Evolutionary conservation across 352 stramenopile genomes (phyloP), one percentile per base, ranked within the genome.

Genomic region (Globisporangium rhizosaccharum): DNA sequence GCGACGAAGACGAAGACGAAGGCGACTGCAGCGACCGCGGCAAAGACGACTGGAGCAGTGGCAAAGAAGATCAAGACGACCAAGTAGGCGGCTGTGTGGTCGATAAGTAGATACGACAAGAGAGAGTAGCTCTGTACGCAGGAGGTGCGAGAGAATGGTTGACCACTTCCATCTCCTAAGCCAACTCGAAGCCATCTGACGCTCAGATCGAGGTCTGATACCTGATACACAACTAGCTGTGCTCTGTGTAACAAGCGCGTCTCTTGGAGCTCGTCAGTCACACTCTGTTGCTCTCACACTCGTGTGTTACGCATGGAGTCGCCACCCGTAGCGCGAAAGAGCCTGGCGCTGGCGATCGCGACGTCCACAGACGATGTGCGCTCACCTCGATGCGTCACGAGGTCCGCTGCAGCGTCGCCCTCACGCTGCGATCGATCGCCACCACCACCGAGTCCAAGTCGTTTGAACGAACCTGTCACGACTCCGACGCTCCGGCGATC

Each of bases 401-500:
- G 14, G 2, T 36, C 33, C 33, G 2, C 33, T 39, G 33, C 8
- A 39, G 33, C n/a, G 8, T 15, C 20, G 7, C n/a, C 41, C 1
- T 4, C 39, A 10, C 26, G 18, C 18, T 42, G 18, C 6, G 17
- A 44, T 8, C 20, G 25, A 26, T 30, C 30, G 5, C 18, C 33
- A 10, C n/a, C 41, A 37, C 18, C 45, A 18, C n/a, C 59, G 26
- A 72, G 14, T 30, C 41, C 37, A 37, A 63, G 57, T 2, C 55
- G 41, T 15, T 46, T 46, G 41, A 18, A 20, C 49, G 33, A 57
- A 1, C 33, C 23, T 49, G 36, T 51, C 10, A 12, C 49, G 25
- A 20, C 54, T 46, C 50, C 23, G 45, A 28, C 52, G 50, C 57
- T 62, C n/a, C 62, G 73, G 14, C 51, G 17, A 18, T 79, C 64